These are phyloP conservation scores for Didymella pinodella DNA, from an alignment of 2,329 filamentous ascomycete genomes.

Conservation along the genomic window DNA sequence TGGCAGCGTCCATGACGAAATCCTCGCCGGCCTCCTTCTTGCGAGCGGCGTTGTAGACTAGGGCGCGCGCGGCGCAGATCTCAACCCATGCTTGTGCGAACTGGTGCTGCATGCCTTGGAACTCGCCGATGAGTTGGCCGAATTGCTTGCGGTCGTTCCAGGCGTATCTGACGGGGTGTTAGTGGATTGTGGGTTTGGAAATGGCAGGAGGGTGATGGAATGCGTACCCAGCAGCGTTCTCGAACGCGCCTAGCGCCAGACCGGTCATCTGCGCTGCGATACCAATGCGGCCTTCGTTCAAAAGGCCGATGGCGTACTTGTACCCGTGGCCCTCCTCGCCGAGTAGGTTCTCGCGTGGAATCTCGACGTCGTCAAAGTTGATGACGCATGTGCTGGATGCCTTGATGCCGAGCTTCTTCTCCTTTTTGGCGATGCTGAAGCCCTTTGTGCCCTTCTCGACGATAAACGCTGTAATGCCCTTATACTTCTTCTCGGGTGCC, in stretches of 20 bases:
- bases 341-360: constrained; percentile 87
- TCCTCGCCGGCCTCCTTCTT: constrained; percentile 98
- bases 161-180: constrained; percentile 68
- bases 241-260: constrained; percentile 90
- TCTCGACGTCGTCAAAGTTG: constrained; percentile 94
- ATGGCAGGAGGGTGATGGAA: not conserved
- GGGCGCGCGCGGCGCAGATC: constrained; percentile 85
- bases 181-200: not conserved
- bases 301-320: constrained; percentile 92
- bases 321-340: constrained; percentile 92
- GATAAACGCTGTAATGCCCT: constrained; percentile 95
- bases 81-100: constrained; percentile 95
- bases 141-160: constrained; percentile 99
- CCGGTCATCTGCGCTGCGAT: constrained; percentile 99
- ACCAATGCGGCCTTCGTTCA: constrained; percentile 97
- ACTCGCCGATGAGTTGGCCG: constrained; percentile 89
- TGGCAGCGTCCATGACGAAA: constrained; percentile 94
- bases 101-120: constrained; percentile 99
- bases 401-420: constrained; percentile 98
- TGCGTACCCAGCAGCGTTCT: constrained; percentile 82
- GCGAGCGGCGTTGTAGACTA: constrained; percentile 94
- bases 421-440: constrained; percentile 97
- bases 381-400: constrained; percentile 96
- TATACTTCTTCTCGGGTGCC: constrained; percentile 90
- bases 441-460: constrained; percentile 89